Base-by-base conservation (phyloP, 805 yeast genomes). In the Hyphopichia homilentoma region DNA sequence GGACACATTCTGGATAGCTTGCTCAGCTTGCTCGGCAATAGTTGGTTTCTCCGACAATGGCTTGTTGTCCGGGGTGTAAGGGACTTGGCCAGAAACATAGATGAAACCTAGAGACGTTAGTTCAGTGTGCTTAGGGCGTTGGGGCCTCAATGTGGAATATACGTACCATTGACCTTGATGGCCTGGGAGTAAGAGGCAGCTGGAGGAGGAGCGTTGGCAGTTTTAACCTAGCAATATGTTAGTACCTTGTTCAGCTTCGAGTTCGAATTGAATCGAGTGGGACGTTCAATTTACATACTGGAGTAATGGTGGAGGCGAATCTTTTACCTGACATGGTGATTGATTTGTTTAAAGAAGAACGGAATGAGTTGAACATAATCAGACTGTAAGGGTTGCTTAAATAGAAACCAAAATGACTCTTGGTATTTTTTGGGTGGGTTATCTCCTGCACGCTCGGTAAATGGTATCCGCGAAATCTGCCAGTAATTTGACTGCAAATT, bases 141-240 rank as follows among this genome's bases (percentile, higher is more conserved):
- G 11, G 11, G 7, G 22, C 11, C 9, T 20, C 22, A 20, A 20
- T 20, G 9, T 20, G 22, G 11, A 16, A 16, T 26, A n/a, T 37
- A 61, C 67, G 29, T 61, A 64, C 70, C 70, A 60, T 85, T 86
- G 49, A 80, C 95, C 67, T 84, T 88, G 60, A 89, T 77, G 29
- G 97, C 98, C 64, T 93, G 98, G 18, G 96, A 86, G 63, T 90
- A 90, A 9, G 96, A 79, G 23, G 96, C 97, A 25, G 96, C 96
- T 40, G 97, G 96, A 38, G 95, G 88, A 46, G 98, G 97, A 22
- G 97, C 96, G 45, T 68, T 69, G 42, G 77, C 68, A 32, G 95
- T 78, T 48, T 73, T 70, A 38, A 86, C 80, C 73, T 65, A 38
- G 12, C 21, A 35, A 34, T 34, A 35, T 32, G 50, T 38, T 52